Percentiles rank a stretch among this genome's conserved stretches.
Evolutionary conservation across 2,329 filamentous ascomycete genomes (phyloP).

Genomic region (Neonectria faginata): DNA sequence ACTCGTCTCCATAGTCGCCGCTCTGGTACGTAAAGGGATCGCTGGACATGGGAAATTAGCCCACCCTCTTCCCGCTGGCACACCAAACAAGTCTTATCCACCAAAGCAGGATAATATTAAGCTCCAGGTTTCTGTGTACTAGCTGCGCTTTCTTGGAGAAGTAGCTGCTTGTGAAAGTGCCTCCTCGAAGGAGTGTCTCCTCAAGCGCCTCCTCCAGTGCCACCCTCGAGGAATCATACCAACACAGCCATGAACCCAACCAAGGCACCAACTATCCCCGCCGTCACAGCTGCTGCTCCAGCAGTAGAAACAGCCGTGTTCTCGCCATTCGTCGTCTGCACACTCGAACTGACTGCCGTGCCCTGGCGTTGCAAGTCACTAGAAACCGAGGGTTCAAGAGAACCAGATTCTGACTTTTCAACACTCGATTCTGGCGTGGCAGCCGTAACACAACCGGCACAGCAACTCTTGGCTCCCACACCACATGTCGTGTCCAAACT

Average conservation of each 20-base stretch:
- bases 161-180: neutral
- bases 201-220: too few relatives aligned
- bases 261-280: slow-evolving; percentile 40
- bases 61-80: slow-evolving; percentile 11
- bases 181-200: neutral
- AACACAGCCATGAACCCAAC: slow-evolving; percentile 42
- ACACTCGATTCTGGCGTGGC: neutral
- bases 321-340: slow-evolving; percentile 16
- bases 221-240: slow-evolving; percentile 28
- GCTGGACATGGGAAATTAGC: slow-evolving; percentile 29
- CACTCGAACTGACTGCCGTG: slow-evolving; percentile 1
- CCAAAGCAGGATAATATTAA: slow-evolving; percentile 27
- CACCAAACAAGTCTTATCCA: slow-evolving; percentile 18
- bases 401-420: neutral
- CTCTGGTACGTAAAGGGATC: slow-evolving; percentile 7
- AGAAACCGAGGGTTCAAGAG: neutral
- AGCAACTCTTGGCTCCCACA: slow-evolving; percentile 32
- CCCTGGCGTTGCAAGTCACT: neutral
- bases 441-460: slow-evolving; percentile 31
- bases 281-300: slow-evolving; percentile 37
- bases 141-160: slow-evolving; percentile 1
- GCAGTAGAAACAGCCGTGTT: slow-evolving; percentile 39
- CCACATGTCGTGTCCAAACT: slow-evolving; percentile 37
- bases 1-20: neutral
- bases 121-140: slow-evolving; percentile 14